Percentiles rank a stretch among this genome's conserved stretches.
phyloP scores from a whole-genome alignment of 2,329 filamentous ascomycete species.

The Calonectria fujianensis region DNA sequence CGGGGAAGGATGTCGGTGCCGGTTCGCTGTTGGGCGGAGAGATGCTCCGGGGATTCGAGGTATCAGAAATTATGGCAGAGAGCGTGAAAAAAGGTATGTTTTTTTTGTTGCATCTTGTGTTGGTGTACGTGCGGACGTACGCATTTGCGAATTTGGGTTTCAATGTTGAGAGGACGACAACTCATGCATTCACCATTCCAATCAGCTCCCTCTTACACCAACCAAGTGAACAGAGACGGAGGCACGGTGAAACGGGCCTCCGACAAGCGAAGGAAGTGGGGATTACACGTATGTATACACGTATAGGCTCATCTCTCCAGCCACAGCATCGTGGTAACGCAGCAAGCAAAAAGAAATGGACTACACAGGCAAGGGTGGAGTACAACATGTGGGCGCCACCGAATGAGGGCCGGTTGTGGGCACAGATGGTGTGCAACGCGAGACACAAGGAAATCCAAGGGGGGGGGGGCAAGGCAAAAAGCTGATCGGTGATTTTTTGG shows the following conservation, averaged over 20 bases:
- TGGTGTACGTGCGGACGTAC: background rate
- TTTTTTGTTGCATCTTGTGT: background rate
- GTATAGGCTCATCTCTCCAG: slow-evolving; percentile 20
- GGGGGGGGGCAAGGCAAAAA: background rate
- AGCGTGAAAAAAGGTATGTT: background rate
- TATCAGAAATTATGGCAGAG: background rate
- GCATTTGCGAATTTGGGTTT: background rate
- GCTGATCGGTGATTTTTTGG: background rate
- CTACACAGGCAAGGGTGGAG: background rate
- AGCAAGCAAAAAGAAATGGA: too few species aligned
- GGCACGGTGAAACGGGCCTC: slow-evolving; percentile 16
- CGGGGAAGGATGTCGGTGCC: slow-evolving; percentile 43
- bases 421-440: background rate
- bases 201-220: slow-evolving; percentile 4
- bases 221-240: background rate
- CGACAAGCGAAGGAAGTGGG: slow-evolving; percentile 13
- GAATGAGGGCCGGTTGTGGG: slow-evolving; percentile 15
- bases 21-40: slow-evolving; percentile 17
- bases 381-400: slow-evolving; percentile 2
- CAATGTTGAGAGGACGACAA: background rate
- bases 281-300: slow-evolving; percentile 35
- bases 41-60: background rate
- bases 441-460: background rate
- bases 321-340: background rate
- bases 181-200: slow-evolving; percentile 12